Conservation (phyloP, 805 yeast species). For the Ogataea thermomethanolica region DNA sequence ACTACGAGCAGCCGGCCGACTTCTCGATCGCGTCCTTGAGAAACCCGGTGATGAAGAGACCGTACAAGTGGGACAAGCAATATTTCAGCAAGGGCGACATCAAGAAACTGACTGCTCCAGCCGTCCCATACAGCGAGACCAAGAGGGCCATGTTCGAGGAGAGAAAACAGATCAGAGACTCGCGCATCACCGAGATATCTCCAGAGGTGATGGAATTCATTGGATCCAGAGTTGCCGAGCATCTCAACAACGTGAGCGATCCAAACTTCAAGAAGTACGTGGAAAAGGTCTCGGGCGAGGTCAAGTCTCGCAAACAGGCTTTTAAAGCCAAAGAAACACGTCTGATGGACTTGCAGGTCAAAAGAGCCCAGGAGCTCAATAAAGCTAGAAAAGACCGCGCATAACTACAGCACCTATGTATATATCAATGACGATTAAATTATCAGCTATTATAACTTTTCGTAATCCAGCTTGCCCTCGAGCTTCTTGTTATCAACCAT, state of each 20-base stretch:
- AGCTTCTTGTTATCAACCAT: slow-evolving; percentile 95
- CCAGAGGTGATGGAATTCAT: slow-evolving; percentile 43
- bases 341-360: slow-evolving; percentile 16
- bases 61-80: slow-evolving; percentile 53
- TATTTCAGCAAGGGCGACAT: slow-evolving; percentile 57
- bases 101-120: slow-evolving; percentile 60
- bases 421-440: slow-evolving; percentile 5
- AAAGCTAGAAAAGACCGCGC: slow-evolving; percentile 18
- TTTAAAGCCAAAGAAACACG: slow-evolving; percentile 19
- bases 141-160: slow-evolving; percentile 62
- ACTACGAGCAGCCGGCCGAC: slow-evolving; percentile 64
- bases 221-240: slow-evolving; percentile 39
- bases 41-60: slow-evolving; percentile 64
- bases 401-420: slow-evolving; percentile 14
- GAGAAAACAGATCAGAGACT: slow-evolving; percentile 42
- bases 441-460: slow-evolving; percentile 58
- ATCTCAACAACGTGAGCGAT: slow-evolving; percentile 32
- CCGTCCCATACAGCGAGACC: slow-evolving; percentile 68
- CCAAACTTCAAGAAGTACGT: slow-evolving; percentile 31
- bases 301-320: slow-evolving; percentile 17
- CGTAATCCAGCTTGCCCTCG: slow-evolving; percentile 94
- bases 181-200: slow-evolving; percentile 38
- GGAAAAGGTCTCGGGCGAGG: slow-evolving; percentile 26
- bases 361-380: slow-evolving; percentile 25
- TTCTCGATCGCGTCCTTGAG: slow-evolving; percentile 58